phyloP scores from a whole-genome alignment of 805 yeast genomes.

The Myxozyma kluyveri region DNA sequence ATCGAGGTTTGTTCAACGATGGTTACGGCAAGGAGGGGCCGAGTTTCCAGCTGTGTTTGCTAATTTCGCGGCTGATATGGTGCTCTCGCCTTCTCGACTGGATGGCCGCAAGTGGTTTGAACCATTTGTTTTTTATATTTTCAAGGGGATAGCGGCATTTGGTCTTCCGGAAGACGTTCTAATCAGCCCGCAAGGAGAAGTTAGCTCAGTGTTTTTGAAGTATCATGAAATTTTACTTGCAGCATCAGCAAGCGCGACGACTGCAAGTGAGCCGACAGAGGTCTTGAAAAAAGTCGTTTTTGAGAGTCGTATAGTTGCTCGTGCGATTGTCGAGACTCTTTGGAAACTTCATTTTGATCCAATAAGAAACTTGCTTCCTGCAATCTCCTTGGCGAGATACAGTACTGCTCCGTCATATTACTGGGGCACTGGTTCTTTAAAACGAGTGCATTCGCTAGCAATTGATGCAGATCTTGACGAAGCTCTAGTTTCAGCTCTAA shows the following conservation, averaged over 20 bases:
- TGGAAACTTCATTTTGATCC: background rate
- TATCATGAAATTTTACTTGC: background rate
- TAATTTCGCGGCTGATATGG: background rate
- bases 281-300: background rate
- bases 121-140: slow-evolving; percentile 6
- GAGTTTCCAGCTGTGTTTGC: background rate
- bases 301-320: background rate
- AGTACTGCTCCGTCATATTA: background rate
- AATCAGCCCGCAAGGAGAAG: background rate
- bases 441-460: background rate
- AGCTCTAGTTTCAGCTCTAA: background rate
- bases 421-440: background rate
- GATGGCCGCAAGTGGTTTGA: slow-evolving; percentile 5
- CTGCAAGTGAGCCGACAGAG: background rate
- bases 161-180: too few relatives aligned
- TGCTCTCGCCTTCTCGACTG: slow-evolving; percentile 5
- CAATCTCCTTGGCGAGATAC: slow-evolving; percentile 33
- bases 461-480: background rate
- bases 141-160: slow-evolving; percentile 10
- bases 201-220: background rate
- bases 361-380: slow-evolving; percentile 45
- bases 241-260: background rate
- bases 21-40: slow-evolving; percentile 13
- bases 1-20: slow-evolving; percentile 18
- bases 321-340: background rate